phyloP scores from a whole-genome alignment of 164 flowering plant genomes.

The grape (Vitis vinifera) region ASM3070453v1 NC_081807.1:6201501-6202000 shows the following conservation, averaged over 20 bases:
- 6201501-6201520: too few relatives aligned
- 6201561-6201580: too few relatives aligned
- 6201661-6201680: too few relatives aligned
- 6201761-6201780: slow-evolving; percentile 40
- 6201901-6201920: background rate
- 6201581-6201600: too few relatives aligned
- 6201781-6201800: background rate
- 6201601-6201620: too few relatives aligned
- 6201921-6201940: slow-evolving; percentile 6
- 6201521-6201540: too few relatives aligned
- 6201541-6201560: too few relatives aligned
- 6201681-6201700: slow-evolving; percentile 86
- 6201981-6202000: background rate
- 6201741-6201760: slow-evolving; percentile 77
- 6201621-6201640: too few relatives aligned
- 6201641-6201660: too few relatives aligned
- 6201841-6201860: slow-evolving; percentile 35
- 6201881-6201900: slow-evolving; percentile 18
- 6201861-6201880: slow-evolving; percentile 74
- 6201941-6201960: background rate
- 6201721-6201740: slow-evolving; percentile 89
- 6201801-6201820: slow-evolving; percentile 18
- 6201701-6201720: slow-evolving; percentile 84
- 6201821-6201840: slow-evolving; percentile 36
- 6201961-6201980: background rate